Evolutionary conservation across 164 flowering plant genomes (phyloP), one percentile per base, ranked within the genome.

Genomic region (Dillenia turbinata): DNA sequence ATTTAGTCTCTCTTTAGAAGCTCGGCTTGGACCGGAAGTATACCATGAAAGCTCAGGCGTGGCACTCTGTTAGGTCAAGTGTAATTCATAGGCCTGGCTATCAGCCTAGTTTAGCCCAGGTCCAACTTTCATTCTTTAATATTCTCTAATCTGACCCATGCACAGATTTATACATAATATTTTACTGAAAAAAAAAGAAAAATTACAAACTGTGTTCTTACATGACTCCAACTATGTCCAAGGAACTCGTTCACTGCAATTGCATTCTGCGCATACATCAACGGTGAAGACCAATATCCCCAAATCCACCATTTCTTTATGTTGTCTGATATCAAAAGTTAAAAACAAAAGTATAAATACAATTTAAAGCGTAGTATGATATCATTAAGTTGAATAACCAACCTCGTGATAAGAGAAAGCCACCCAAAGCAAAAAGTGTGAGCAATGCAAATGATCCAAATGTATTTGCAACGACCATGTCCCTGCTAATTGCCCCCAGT

Each of bases 231-330:
- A 51, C 68, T 71, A 2, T 69, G 53, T 12, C 82, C 84, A 12
- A 76, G 76, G 54, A 83, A 80, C 57, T 80, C 84, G 72, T 78
- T 80, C 26, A 77, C 80, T 10, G 73, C 57, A 9, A 80, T 59
- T 16, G 83, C 84, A 66, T 80, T 80, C 67, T 78, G 80, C 33
- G 64, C 81, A 58, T 83, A 83, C 78, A 77, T 78, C 67, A 83
- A 9, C 10, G 87, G 87, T 33, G 87, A 83, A 47, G 61, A 16
- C 87, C 87, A 83, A 61, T 79, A 83, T 46, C 81, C 81, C 83
- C 87, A 80, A 67, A 69, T 71, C 87, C 85, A 83, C 87, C 87
- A 83, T 50, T 60, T 59, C 60, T 73, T 77, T 10, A 79, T 69
- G 57, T 79, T 69, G 33, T 83, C 96, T 84, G 81, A 5, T 33